Percentiles rank a stretch among this genome's conserved stretches.
phyloP scores from a whole-genome alignment of 192 early-diverging fungal genomes.

The Coemansia pectinata region DNA sequence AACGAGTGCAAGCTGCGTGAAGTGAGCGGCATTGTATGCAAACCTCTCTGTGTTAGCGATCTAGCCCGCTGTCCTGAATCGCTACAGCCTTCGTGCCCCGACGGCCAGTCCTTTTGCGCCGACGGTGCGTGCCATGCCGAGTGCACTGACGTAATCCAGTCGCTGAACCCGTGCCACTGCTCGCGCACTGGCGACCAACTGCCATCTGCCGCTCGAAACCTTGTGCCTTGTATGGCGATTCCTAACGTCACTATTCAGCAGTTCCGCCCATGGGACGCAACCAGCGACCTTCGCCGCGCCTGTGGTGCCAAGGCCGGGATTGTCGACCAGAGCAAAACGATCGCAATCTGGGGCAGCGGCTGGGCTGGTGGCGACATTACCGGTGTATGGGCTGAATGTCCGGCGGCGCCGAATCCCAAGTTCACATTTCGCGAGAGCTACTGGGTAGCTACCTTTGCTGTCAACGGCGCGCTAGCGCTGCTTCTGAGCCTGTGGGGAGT shows the following conservation, averaged over 20 bases:
- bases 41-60: constrained; percentile 54
- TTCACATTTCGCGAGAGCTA: constrained; percentile 43
- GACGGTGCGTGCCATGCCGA: constrained; percentile 55
- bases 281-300: constrained; percentile 23
- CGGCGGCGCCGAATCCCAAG: constrained; percentile 22
- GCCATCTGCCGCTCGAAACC: constrained; percentile 16
- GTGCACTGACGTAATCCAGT: constrained; percentile 33
- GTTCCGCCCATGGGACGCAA: constrained; percentile 23
- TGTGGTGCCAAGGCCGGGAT: constrained; percentile 13
- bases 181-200: constrained; percentile 1
- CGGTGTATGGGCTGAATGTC: constrained; percentile 55
- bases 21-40: constrained; percentile 43
- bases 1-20: constrained; percentile 49
- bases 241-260: constrained; percentile 49
- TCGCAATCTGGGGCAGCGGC: constrained; percentile 7
- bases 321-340: constrained; percentile 26
- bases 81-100: constrained; percentile 31
- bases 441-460: constrained; percentile 49
- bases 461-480: constrained; percentile 30
- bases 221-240: constrained; percentile 38
- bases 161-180: constrained; percentile 54
- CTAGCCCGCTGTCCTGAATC: constrained; percentile 40
- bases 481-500: constrained; percentile 45
- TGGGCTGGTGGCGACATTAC: constrained; percentile 16
- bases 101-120: constrained; percentile 48